A percentile compares a stretch with the other conserved stretches of the same genome.
These are phyloP conservation scores for Sclerotinia minor DNA, from an alignment of 2,329 filamentous ascomycete species.

Conservation along the genomic window DNA sequence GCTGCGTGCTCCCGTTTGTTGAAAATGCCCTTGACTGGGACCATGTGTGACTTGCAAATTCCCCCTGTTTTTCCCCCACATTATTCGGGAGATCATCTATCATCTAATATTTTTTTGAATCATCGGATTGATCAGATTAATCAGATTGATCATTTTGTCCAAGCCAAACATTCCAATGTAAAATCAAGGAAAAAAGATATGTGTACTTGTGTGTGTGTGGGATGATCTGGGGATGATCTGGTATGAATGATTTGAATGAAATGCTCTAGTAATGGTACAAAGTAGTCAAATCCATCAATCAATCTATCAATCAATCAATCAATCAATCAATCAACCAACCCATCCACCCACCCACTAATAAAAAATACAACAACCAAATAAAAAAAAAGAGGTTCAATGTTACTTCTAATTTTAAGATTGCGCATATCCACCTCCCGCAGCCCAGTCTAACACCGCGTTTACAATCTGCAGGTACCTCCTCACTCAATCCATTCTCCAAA, in stretches of 20 bases:
- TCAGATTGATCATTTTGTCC: too few species aligned
- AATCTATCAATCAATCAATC: not conserved
- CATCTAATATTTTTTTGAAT: not conserved
- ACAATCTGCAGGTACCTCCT: constrained; percentile 15
- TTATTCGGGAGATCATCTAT: constrained; percentile 18
- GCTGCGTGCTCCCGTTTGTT: not conserved
- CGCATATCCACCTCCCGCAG: not conserved
- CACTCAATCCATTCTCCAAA: not conserved
- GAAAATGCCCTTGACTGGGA: not conserved
- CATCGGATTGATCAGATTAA: not conserved
- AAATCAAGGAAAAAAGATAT: not conserved
- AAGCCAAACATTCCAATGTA: not conserved
- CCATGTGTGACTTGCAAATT: not conserved
- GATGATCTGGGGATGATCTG: too few species aligned
- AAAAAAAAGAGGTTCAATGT: too few species aligned
- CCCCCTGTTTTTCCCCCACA: constrained; percentile 18
- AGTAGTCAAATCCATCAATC: not conserved
- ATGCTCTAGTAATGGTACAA: not conserved
- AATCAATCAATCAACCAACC: not conserved
- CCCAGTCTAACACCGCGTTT: not conserved
- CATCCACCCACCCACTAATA: not conserved
- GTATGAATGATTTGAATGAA: too few species aligned
- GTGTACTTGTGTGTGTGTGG: too few species aligned
- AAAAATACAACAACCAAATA: too few species aligned
- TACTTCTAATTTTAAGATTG: not conserved